These are phyloP conservation scores for Microglena sp. DNA, from an alignment of 139 green algal genomes.

Conservation along the genomic window DNA sequence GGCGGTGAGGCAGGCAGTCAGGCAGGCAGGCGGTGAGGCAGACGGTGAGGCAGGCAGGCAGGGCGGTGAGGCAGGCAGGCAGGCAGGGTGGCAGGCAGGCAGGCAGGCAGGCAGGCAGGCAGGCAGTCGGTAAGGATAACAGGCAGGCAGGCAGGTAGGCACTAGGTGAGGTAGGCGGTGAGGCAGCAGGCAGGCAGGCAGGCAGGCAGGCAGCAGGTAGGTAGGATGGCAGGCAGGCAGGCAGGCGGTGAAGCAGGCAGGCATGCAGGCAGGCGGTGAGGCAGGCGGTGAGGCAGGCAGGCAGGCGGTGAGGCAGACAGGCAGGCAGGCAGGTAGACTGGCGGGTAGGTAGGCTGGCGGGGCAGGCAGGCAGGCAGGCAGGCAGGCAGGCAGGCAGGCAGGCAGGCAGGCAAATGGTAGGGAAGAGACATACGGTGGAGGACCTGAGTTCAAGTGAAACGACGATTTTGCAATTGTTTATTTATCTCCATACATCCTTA, in stretches of 20 bases:
- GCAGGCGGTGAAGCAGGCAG: not conserved
- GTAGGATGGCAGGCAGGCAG: conserved; percentile 2
- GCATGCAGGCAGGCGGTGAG: not conserved
- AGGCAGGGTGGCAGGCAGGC: not conserved
- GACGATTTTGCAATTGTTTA: no score
- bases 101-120: not conserved
- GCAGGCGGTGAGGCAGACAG: not conserved
- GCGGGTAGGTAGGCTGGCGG: not conserved
- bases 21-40: conserved; percentile 1
- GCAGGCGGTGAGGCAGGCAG: not conserved
- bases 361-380: not conserved
- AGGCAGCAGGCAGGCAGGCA: not conserved
- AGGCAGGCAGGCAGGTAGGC: not conserved
- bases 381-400: conserved; percentile 1
- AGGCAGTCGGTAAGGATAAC: not conserved
- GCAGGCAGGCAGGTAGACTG: not conserved
- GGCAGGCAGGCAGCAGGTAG: not conserved
- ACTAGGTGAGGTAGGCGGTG: not conserved
- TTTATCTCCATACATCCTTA: no score
- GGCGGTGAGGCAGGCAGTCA: not conserved
- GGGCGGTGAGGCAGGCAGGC: not conserved
- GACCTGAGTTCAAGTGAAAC: no score
- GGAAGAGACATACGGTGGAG: no score
- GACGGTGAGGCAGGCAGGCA: not conserved
- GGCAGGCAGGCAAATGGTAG: conserved; percentile 5